Conservation (phyloP, 1,139 yeast species). For the Debaryomyces psychrophilus region DNA sequence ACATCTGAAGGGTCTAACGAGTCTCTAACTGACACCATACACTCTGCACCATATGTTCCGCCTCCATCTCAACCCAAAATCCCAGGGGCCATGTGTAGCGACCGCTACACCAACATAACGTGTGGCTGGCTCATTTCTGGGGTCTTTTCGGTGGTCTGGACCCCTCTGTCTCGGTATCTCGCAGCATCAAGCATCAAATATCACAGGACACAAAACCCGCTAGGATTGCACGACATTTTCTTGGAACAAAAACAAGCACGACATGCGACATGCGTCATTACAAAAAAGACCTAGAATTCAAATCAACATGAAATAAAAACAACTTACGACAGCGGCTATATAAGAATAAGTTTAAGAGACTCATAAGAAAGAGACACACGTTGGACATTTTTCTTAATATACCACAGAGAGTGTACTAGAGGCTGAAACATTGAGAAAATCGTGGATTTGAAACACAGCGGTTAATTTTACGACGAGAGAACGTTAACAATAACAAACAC, state of each 20-base stretch:
- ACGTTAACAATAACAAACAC: background rate
- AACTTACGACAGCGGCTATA: background rate
- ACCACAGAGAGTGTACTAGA: background rate
- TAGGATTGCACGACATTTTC: background rate
- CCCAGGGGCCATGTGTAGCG: too few species aligned
- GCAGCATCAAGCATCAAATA: background rate
- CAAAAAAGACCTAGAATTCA: constrained; percentile 4
- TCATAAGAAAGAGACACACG: background rate
- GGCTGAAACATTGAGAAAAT: background rate
- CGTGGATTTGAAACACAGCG: background rate
- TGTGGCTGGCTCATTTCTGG: too few species aligned
- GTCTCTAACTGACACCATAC: too few species aligned
- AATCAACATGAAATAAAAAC: constrained; percentile 3
- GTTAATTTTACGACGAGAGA: background rate
- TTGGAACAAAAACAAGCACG: background rate
- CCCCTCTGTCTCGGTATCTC: background rate
- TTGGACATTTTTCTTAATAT: background rate
- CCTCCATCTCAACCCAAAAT: too few species aligned
- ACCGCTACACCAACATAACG: too few species aligned
- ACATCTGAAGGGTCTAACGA: too few species aligned
- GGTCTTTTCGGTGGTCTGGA: constrained; percentile 1
- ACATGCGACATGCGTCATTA: constrained; percentile 6
- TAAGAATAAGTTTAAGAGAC: background rate
- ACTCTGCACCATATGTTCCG: too few species aligned
- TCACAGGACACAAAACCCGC: background rate